Evolutionary conservation across 805 yeast genomes (phyloP).

Genomic region (Hanseniaspora clermontiae): DNA sequence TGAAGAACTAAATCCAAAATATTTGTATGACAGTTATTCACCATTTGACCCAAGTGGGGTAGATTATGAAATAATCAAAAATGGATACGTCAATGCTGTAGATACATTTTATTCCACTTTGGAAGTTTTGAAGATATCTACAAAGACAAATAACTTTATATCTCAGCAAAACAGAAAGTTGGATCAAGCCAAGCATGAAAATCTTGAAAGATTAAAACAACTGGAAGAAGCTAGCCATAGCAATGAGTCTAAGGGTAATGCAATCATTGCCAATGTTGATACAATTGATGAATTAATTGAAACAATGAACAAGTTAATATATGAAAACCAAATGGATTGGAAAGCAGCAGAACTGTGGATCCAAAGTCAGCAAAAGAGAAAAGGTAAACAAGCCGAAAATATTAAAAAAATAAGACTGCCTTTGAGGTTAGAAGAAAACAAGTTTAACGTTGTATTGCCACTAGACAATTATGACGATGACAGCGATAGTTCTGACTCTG

Average conservation of each 20-base stretch:
- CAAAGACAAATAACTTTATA: constrained; percentile 64
- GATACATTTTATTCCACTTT: constrained; percentile 76
- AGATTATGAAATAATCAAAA: constrained; percentile 36
- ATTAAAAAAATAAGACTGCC: constrained; percentile 57
- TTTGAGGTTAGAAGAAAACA: constrained; percentile 55
- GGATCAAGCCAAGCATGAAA: constrained; percentile 62
- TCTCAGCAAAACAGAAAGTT: constrained; percentile 62
- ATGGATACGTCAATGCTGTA: constrained; percentile 62
- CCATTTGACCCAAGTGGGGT: constrained; percentile 44
- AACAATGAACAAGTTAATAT: constrained; percentile 45
- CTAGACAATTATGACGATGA: constrained; percentile 32
- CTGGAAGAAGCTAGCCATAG: constrained; percentile 49
- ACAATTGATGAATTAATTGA: constrained; percentile 57
- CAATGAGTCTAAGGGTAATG: constrained; percentile 57
- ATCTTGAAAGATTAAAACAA: constrained; percentile 53
- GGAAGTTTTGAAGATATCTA: constrained; percentile 66
- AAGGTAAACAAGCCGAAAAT: constrained; percentile 33
- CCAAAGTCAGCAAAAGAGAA: constrained; percentile 51
- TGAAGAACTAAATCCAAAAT: constrained; percentile 27
- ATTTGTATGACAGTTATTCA: constrained; percentile 51
- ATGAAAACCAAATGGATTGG: constrained; percentile 92
- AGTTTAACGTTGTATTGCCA: constrained; percentile 46
- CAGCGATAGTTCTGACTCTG: constrained; percentile 23
- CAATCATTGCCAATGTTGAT: constrained; percentile 56
- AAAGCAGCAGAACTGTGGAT: constrained; percentile 67